Evolutionary conservation across 306 rosid genomes (phyloP), one percentile per base, ranked within the genome.

Genomic region (Hylodesmum podocarpum): DNA sequence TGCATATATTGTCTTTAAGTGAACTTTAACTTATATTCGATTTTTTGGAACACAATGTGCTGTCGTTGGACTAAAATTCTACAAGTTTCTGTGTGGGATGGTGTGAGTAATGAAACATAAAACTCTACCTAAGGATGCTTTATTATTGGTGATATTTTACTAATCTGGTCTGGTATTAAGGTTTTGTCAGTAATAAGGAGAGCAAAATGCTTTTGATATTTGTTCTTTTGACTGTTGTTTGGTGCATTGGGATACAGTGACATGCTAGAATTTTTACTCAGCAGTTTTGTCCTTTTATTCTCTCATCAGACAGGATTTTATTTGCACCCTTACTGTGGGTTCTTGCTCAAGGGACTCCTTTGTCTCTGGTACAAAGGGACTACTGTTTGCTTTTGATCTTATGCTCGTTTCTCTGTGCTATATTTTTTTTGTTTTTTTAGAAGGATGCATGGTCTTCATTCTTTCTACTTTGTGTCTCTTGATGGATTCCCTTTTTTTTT

Each of bases 21-120:
- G 57, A 43, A 79, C 70, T 22, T 25, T 21, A 11, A 50, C 3
- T 5, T 3, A 3, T 28, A 13, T 66, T 66, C 8, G n/a, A 49
- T 49, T 50, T 66, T 18, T 41, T 44, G 75, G 54, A 55, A 47
- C 39, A 9, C 76, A 47, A 63, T 81, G 49, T 81, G 36, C 66
- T 39, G 49, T 10, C 5, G 37, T 47, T 63, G 67, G 70, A 65
- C 67, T 21, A 9, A 61, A 67, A 24, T 47, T 58, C 31, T 47
- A 25, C 47, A 24, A 28, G 41, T 71, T 57, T 49, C 44, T 59
- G 29, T 14, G 22, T 40, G 70, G 72, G 71, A 53, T 82, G 79
- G 12, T 18, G 49, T 58, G 50, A 14, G 4, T 37, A 70, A 63
- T 59, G 57, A 71, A 28, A 70, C 37, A 28, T 24, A 9, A 62